Evolutionary conservation across 2,329 filamentous ascomycete genomes (phyloP), one percentile per base, ranked within the genome.

Genomic region (Blumeriella jaapii): DNA sequence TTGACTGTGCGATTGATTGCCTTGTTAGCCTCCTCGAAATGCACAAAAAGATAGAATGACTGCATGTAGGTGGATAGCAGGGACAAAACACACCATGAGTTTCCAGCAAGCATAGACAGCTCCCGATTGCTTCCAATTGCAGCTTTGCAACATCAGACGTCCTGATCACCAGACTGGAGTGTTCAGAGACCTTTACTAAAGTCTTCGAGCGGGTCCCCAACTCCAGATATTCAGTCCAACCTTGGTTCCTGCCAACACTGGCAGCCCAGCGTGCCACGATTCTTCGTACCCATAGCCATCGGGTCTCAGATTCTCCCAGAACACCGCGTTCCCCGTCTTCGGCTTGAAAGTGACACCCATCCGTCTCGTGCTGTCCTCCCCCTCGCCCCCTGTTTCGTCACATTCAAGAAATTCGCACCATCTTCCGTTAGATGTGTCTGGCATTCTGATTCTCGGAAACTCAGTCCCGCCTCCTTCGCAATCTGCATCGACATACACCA

Each of bases 161-260:
- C n/a, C n/a, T n/a, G n/a, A n/a, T n/a, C n/a, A n/a, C n/a, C n/a
- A n/a, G n/a, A n/a, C n/a, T n/a, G n/a, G n/a, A n/a, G n/a, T n/a
- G n/a, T n/a, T n/a, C n/a, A n/a, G 15, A 6, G 11, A 4, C 2
- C 31, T 19, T 9, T 10, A 18, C 28, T 28, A 48, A 12, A 27
- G 31, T 32, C 42, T 42, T 33, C 46, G 34, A n/a, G 43, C 39
- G 26, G 43, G 34, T 19, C 50, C 55, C 71, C 71, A 76, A 54
- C 67, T 74, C 73, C 73, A 78, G 41, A 78, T 73, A 56, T 78
- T 77, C 55, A 77, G 53, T 0, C 72, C 73, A 38, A 76, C 62
- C 58, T 78, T 77, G 23, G 57, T 61, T 2, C 73, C 73, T 25
- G 54, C 59, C 31, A 56, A 55, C 0, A 78, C 71, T 6, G 72